Base-by-base conservation (phyloP, 371 early-diverging fungal genomes). In the Apophysomyces ossiformis region DNA sequence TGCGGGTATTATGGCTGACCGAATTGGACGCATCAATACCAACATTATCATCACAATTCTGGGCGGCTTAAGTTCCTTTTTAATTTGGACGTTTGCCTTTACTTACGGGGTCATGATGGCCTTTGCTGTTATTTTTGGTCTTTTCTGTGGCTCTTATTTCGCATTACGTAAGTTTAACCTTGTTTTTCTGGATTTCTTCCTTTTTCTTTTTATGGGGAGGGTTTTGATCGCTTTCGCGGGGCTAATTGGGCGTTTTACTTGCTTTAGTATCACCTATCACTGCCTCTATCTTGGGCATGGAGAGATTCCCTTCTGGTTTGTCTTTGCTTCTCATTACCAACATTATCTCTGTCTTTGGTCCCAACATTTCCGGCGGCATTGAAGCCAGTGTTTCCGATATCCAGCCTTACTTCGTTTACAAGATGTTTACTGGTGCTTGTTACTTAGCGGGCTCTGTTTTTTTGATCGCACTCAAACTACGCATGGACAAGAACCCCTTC, bases 81-180 rank as follows among this genome's bases (percentile, higher is more conserved):
- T 85, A 35, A 78, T 84, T 16, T 87, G 87, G 87, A 79, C 79
- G 5, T 83, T 87, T 68, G 75, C 85, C 4, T 65, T 64, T 46
- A 69, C 5, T 11, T 82, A 78, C 54, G 78, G 76, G 12, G 65
- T 63, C 0, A 59, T 85, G n/a, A 74, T 77, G 70, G 78, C 70
- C 0, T 85, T 81, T 45, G 44, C 72, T 13, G 65, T 68, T n/a
- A 38, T 84, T 9, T 82, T 74, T 69, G 84, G 84, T 37, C 60
- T 79, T 8, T 75, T 71, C 4, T 75, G 77, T 50, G 76, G 75
- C n/a, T 69, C 79, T 0, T 82, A 71, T 46, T 79, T 82, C 60
- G 69, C 78, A 2, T 46, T 78, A 41, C 13, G 73, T 69, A 72
- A 67, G 73, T 65, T 9, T n/a, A 2, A 37, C 12, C 4, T 36